These are phyloP conservation scores for Rhodamnia rubescens DNA, from an alignment of 345 rosid genomes.

Conservation along the genomic window DNA sequence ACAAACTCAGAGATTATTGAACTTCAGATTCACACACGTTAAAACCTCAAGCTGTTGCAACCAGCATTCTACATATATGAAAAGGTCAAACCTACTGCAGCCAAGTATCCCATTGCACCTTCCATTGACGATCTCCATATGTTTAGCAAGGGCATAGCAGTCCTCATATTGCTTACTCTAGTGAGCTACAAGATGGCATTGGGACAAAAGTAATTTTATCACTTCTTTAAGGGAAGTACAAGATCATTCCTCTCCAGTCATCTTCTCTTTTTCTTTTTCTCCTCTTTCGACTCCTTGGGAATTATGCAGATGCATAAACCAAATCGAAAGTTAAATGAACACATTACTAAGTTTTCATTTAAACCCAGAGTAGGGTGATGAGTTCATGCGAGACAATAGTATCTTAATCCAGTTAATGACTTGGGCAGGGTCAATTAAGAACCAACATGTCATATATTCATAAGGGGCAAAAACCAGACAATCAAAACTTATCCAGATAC, in stretches of 20 bases:
- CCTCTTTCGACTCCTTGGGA: background rate
- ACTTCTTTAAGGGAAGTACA: background rate
- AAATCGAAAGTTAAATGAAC: background rate
- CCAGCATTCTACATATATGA: background rate
- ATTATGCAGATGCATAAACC: background rate
- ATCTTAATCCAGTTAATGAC: background rate
- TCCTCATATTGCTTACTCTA: background rate
- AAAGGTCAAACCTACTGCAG: background rate
- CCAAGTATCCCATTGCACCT: background rate
- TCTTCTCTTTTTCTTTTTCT: background rate
- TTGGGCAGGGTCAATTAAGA: background rate
- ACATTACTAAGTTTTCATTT: background rate
- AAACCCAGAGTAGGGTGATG: background rate
- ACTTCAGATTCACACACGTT: background rate
- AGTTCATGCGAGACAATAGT: background rate
- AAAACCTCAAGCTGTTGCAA: background rate
- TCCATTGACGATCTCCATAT: background rate
- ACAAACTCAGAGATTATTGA: background rate
- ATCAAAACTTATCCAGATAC: background rate
- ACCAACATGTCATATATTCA: accelerated
- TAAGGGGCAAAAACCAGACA: background rate
- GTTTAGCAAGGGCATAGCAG: background rate
- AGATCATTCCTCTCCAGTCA: background rate
- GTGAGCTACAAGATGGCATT: background rate
- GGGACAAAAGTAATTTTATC: background rate